Evolutionary conservation across 164 flowering plant species (phyloP).

Genomic region (Pachysandra terminalis): DNA sequence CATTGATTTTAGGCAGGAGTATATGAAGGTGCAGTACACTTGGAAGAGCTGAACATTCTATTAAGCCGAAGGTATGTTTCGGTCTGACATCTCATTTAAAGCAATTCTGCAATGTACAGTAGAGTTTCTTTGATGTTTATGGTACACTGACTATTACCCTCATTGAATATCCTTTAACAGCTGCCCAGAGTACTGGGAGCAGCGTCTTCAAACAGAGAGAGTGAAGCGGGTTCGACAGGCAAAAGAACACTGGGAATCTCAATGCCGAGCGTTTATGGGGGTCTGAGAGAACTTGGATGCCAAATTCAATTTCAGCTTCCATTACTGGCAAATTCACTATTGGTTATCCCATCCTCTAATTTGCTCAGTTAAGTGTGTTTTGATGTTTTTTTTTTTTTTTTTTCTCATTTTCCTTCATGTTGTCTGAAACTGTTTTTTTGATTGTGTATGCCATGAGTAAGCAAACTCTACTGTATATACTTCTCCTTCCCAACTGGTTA

Average conservation of each 20-base stretch:
- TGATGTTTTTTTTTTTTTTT: too few relatives aligned
- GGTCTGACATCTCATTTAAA: background rate
- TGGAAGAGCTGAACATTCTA: conserved; percentile 78
- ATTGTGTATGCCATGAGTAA: too few relatives aligned
- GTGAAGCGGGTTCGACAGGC: conserved; percentile 65
- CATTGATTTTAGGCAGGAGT: conserved; percentile 50
- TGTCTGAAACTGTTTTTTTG: too few relatives aligned
- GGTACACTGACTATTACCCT: background rate
- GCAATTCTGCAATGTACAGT: background rate
- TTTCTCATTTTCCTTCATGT: too few relatives aligned
- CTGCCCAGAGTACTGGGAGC: conserved; percentile 76
- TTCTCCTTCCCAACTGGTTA: too few relatives aligned
- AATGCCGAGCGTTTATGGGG: conserved; percentile 61
- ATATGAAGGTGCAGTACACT: conserved; percentile 64
- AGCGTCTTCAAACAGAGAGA: conserved; percentile 61
- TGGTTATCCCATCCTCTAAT: too few relatives aligned
- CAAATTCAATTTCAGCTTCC: background rate
- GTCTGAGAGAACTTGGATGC: conserved; percentile 22
- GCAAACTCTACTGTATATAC: too few relatives aligned
- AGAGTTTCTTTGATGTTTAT: background rate
- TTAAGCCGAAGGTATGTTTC: conserved; percentile 56
- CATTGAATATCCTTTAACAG: conserved; percentile 46
- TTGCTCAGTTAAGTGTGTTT: too few relatives aligned
- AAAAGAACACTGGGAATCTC: conserved; percentile 83
- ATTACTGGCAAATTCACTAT: too few relatives aligned